phyloP scores from a whole-genome alignment of 2,329 filamentous ascomycete genomes.

The Beauveria varroae region DNA sequence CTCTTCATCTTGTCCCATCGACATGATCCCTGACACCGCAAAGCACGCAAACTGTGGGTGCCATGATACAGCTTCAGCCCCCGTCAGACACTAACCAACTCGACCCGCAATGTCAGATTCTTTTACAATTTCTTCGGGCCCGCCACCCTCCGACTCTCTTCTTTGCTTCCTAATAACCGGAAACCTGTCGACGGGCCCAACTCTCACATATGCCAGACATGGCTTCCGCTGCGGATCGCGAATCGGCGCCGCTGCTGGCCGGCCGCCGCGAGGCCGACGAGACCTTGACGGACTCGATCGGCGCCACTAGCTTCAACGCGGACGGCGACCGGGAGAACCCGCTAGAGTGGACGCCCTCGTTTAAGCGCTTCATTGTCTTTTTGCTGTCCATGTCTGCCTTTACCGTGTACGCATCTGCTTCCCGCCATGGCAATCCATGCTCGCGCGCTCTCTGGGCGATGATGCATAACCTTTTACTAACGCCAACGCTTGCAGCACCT shows the following conservation, averaged over 20 bases:
- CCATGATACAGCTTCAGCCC: not conserved
- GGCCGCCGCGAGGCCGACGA: not conserved
- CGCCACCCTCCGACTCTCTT: not conserved
- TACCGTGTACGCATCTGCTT: not conserved
- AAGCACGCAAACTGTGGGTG: not conserved
- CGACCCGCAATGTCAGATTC: not conserved
- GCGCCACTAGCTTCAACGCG: conserved; percentile 13
- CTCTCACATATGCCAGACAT: not conserved
- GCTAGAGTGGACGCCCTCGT: conserved; percentile 2
- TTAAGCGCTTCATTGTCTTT: conserved; percentile 9
- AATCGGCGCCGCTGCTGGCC: not conserved
- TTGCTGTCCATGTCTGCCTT: conserved; percentile 7
- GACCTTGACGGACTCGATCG: not conserved
- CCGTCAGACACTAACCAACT: not conserved
- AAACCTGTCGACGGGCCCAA: not conserved
- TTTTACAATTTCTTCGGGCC: not conserved
- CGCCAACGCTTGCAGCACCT: conserved; percentile 33
- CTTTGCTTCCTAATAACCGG: not conserved
- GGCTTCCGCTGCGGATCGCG: not conserved
- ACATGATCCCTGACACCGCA: not conserved
- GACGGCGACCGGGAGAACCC: conserved; percentile 15
- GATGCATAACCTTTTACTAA: not conserved
- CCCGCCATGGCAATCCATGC: not conserved
- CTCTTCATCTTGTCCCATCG: not conserved
- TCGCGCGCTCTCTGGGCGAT: too few species aligned